A percentile compares a stretch with the other conserved stretches of the same genome.
Evolutionary conservation across 164 flowering plant genomes (phyloP).

Genomic region (Vitis cinerea): DNA sequence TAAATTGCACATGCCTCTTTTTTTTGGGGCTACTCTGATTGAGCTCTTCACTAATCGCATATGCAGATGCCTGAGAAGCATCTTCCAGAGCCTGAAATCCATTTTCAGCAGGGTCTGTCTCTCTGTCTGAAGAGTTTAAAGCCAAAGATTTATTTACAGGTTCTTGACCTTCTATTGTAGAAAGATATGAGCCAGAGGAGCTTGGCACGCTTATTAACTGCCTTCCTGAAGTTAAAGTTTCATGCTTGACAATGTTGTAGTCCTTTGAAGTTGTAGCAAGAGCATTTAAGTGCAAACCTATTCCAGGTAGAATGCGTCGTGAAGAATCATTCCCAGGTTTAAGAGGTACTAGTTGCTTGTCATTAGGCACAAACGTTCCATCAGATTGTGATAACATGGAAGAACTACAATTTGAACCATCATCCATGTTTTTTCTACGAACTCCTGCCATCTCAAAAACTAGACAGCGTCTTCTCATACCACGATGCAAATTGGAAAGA

Average conservation of each 20-base stretch:
- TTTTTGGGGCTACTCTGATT: constrained; percentile 77
- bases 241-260: constrained; percentile 39
- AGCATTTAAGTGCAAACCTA: constrained; percentile 93
- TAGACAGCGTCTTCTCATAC: constrained; percentile 83
- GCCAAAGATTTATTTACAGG: constrained; percentile 27
- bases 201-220: constrained; percentile 35
- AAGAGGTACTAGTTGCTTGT: constrained; percentile 39
- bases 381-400: constrained; percentile 32
- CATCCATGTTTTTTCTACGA: constrained; percentile 46
- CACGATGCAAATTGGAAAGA: constrained; percentile 57
- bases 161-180: constrained; percentile 34
- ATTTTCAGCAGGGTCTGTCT: constrained; percentile 31
- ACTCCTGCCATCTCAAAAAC: constrained; percentile 68
- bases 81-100: constrained; percentile 38
- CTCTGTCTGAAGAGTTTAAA: constrained; percentile 34
- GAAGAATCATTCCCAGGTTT: constrained; percentile 47
- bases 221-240: constrained; percentile 39
- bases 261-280: constrained; percentile 60
- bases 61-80: constrained; percentile 39
- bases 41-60: constrained; percentile 45
- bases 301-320: constrained; percentile 61
- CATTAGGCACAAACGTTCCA: constrained; percentile 32
- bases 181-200: constrained; percentile 34
- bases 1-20: constrained; percentile 53
- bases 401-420: constrained; percentile 37